phyloP scores from a whole-genome alignment of 2,329 filamentous ascomycete species.

The Colletotrichum viniferum region DNA sequence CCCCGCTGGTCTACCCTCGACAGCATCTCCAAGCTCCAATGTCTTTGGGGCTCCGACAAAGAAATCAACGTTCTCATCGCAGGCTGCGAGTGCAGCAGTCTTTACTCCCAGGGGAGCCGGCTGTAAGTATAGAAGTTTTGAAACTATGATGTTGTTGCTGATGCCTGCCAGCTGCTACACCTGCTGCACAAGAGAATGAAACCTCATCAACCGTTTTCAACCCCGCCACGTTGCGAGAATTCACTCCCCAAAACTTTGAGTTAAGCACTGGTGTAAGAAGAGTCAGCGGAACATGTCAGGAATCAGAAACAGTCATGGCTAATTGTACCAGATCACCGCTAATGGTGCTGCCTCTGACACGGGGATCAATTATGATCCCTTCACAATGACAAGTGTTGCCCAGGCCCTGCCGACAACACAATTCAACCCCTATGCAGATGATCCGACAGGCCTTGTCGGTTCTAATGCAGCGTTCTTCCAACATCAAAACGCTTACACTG shows the following conservation, averaged over 20 bases:
- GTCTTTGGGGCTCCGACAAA: slow-evolving; percentile 52
- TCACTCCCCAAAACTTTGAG: slow-evolving; percentile 62
- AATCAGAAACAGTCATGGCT: not conserved
- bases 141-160: not conserved
- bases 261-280: slow-evolving; percentile 51
- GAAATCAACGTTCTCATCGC: slow-evolving; percentile 82
- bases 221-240: slow-evolving; percentile 61
- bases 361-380: slow-evolving; percentile 66
- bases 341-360: slow-evolving; percentile 56
- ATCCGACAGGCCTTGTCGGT: slow-evolving; percentile 62
- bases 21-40: slow-evolving; percentile 28
- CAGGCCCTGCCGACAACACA: slow-evolving; percentile 56
- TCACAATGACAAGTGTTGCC: slow-evolving; percentile 61
- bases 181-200: slow-evolving; percentile 41
- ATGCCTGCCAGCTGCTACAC: slow-evolving; percentile 10
- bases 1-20: slow-evolving; percentile 55
- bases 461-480: slow-evolving; percentile 71
- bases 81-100: slow-evolving; percentile 85
- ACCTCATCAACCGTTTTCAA: slow-evolving; percentile 52
- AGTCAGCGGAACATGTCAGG: not conserved
- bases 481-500: slow-evolving; percentile 54
- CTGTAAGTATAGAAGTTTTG: slow-evolving; percentile 31
- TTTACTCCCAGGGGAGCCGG: slow-evolving; percentile 75
- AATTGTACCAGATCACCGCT: slow-evolving; percentile 35
- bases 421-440: slow-evolving; percentile 80